Evolutionary conservation across 2,329 filamentous ascomycete species (phyloP).

Genomic region (Lasiodiplodia theobromae): DNA sequence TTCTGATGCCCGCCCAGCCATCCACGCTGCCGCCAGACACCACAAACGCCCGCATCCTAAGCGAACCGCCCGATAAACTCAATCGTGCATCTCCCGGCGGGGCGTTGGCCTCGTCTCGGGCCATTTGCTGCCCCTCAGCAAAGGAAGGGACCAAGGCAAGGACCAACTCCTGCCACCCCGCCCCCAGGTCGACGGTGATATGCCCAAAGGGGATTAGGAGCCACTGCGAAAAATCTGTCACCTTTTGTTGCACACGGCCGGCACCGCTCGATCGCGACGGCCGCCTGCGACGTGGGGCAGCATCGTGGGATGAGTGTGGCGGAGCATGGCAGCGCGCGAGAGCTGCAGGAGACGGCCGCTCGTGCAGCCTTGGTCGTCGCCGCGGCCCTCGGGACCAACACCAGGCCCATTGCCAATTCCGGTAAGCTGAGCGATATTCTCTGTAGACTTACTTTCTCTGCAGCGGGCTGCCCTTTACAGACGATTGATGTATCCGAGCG

Average conservation of each 20-base stretch:
- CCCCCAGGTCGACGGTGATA: neutral
- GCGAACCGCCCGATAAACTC: constrained; percentile 28
- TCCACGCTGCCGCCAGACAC: neutral
- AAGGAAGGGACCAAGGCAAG: neutral
- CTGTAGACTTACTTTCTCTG: too few relatives aligned
- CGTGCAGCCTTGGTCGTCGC: too few relatives aligned
- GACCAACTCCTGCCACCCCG: neutral
- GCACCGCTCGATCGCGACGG: constrained; percentile 1
- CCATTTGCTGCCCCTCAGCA: neutral
- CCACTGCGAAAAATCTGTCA: neutral
- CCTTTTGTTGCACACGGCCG: neutral
- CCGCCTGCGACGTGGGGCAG: neutral
- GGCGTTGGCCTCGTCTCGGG: neutral
- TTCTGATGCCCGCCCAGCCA: constrained; percentile 27
- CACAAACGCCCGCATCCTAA: constrained; percentile 1
- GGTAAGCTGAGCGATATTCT: neutral
- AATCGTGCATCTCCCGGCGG: constrained; percentile 26
- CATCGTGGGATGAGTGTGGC: neutral
- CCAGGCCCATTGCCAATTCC: neutral
- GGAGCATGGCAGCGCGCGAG: neutral
- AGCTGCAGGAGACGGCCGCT: neutral
- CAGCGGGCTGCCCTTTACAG: too few relatives aligned
- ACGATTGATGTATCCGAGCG: too few relatives aligned
- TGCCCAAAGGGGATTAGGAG: constrained; percentile 5
- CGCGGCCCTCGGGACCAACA: neutral